phyloP scores from a whole-genome alignment of 805 yeast species.

The Yamadazyma paraphyllophila region DNA sequence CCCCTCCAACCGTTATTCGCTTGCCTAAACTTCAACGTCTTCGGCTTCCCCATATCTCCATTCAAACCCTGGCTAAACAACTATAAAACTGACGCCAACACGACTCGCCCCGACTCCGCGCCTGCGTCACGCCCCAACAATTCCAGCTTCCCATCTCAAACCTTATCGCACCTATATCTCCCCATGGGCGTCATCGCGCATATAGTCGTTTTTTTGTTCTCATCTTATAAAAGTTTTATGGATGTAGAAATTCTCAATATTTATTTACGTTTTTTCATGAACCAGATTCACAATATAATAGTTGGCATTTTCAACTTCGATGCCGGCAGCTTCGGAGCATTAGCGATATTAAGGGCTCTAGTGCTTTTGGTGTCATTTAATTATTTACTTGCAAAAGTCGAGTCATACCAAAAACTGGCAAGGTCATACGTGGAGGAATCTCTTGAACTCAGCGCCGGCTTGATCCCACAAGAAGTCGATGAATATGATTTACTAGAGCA shows the following conservation, averaged over 20 bases:
- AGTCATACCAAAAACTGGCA: neutral
- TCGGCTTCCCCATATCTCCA: too few relatives aligned
- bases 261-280: neutral
- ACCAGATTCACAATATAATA: neutral
- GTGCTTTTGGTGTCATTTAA: neutral
- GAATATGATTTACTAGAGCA: neutral
- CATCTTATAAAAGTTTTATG: neutral
- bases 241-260: too few relatives aligned
- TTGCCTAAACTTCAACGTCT: too few relatives aligned
- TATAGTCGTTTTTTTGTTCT: neutral
- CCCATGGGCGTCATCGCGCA: neutral
- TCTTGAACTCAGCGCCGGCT: neutral
- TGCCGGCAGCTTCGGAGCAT: neutral
- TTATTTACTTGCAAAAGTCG: neutral
- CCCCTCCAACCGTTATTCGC: too few relatives aligned
- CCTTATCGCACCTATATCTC: neutral
- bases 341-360: neutral
- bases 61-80: too few relatives aligned
- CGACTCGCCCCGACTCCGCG: too few relatives aligned
- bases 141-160: neutral
- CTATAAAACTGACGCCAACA: too few relatives aligned
- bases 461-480: neutral
- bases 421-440: neutral
- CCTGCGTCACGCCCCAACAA: neutral
- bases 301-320: neutral